Evolutionary conservation across 176 grass and related monocot species (phyloP).

Genomic region (Oryza longistaminata): DNA sequence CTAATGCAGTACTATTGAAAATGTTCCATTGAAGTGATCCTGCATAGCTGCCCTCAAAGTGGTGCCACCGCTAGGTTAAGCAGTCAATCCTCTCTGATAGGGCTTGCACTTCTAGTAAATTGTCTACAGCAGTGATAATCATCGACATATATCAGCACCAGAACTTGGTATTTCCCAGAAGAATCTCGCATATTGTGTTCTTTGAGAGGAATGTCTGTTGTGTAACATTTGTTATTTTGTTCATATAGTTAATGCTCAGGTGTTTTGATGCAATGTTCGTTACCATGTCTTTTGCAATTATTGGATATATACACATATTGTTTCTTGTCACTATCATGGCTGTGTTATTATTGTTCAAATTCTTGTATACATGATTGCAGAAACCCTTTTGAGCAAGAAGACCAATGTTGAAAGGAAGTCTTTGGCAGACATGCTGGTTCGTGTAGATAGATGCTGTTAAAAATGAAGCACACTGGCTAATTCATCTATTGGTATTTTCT

Average conservation of each 20-base stretch:
- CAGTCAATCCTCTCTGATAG: not conserved
- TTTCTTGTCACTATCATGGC: not conserved
- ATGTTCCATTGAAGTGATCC: too few relatives aligned
- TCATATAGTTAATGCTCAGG: not conserved
- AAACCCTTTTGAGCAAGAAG: conserved; percentile 1
- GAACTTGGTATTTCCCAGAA: not conserved
- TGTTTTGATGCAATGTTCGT: not conserved
- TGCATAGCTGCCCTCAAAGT: too few relatives aligned
- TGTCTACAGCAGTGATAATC: not conserved
- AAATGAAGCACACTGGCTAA: not conserved
- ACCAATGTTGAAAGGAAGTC: not conserved
- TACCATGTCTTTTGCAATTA: not conserved
- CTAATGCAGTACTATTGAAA: too few relatives aligned
- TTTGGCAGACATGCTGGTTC: conserved; percentile 28
- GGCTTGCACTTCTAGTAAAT: not conserved
- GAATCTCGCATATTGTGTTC: not conserved
- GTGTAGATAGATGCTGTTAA: not conserved
- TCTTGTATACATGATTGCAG: conserved; percentile 2
- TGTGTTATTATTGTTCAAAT: not conserved
- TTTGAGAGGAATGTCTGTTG: not conserved
- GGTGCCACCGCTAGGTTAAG: too few relatives aligned
- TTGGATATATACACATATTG: not conserved
- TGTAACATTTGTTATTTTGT: not conserved
- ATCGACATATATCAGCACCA: not conserved
- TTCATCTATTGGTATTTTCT: conserved; percentile 1